These are phyloP conservation scores for Xerocomellus amylosporus DNA, from an alignment of 768 basidiomycete species.

Conservation along the genomic window DNA sequence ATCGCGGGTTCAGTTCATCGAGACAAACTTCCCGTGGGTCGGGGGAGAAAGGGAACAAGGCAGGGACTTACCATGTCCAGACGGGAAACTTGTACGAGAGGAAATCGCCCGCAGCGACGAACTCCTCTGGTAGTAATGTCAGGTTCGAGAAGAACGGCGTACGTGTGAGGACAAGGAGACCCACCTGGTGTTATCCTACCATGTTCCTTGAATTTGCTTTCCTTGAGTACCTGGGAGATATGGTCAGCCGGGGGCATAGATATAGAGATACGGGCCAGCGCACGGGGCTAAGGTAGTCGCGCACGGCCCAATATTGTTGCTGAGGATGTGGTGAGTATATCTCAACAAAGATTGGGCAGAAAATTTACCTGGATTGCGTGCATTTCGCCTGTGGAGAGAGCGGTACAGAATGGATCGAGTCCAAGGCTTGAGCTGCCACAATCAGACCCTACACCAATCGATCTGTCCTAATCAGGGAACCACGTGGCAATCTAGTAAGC, in stretches of 20 bases:
- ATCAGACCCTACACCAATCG: slow-evolving; percentile 34
- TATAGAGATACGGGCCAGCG: slow-evolving; percentile 31
- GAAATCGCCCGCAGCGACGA: slow-evolving; percentile 97
- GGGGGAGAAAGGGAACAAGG: not conserved
- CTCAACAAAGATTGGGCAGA: not conserved
- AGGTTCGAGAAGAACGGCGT: not conserved
- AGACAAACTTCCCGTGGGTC: not conserved
- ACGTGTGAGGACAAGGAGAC: slow-evolving; percentile 19
- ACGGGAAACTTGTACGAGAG: slow-evolving; percentile 97
- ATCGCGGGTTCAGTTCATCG: slow-evolving; percentile 1
- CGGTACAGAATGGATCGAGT: slow-evolving; percentile 11
- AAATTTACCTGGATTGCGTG: slow-evolving; percentile 46
- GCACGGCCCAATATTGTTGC: slow-evolving; percentile 92
- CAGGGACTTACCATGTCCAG: slow-evolving; percentile 80
- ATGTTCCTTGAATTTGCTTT: slow-evolving; percentile 99
- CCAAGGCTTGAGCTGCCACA: slow-evolving; percentile 25
- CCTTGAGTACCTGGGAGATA: slow-evolving; percentile 78
- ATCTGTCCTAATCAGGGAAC: slow-evolving; percentile 33
- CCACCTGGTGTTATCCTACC: slow-evolving; percentile 92
- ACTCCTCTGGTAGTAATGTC: slow-evolving; percentile 69
- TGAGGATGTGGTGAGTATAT: slow-evolving; percentile 28
- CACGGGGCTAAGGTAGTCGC: slow-evolving; percentile 92
- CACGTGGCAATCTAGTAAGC: slow-evolving; percentile 18
- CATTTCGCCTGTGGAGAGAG: slow-evolving; percentile 30
- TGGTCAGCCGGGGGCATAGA: slow-evolving; percentile 25